phyloP scores from a whole-genome alignment of 306 rosid species.

The Vigna hirtella region DNA sequence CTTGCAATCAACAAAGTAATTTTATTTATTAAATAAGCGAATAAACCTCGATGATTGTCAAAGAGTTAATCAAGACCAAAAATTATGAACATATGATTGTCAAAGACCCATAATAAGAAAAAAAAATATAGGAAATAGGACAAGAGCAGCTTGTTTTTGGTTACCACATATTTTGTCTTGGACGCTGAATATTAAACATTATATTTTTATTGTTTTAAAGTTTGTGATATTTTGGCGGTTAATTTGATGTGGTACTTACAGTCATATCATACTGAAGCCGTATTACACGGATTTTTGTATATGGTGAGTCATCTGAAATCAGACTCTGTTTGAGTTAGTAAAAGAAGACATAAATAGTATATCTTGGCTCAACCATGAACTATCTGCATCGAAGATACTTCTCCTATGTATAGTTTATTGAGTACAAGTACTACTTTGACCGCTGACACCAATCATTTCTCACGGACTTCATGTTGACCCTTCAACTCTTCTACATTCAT shows the following conservation, averaged over 20 bases:
- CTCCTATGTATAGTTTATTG: conserved; percentile 7
- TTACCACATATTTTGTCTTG: conserved; percentile 9
- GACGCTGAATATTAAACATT: background rate
- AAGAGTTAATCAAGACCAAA: conserved; percentile 4
- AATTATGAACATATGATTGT: background rate
- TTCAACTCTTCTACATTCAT: conserved; percentile 22
- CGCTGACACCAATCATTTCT: conserved; percentile 23
- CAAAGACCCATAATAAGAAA: too few species aligned
- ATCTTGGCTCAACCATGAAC: conserved; percentile 5
- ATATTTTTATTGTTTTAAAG: too few species aligned
- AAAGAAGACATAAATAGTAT: conserved; percentile 2
- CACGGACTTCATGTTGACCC: conserved; percentile 37
- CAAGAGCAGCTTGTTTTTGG: background rate
- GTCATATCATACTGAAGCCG: background rate
- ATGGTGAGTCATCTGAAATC: conserved; percentile 23
- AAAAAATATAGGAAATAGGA: background rate
- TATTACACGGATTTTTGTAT: background rate
- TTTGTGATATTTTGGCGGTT: background rate
- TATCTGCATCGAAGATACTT: conserved; percentile 8
- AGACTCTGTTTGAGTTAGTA: background rate
- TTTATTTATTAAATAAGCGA: background rate
- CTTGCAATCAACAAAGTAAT: background rate
- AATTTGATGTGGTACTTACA: conserved; percentile 14
- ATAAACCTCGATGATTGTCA: background rate
- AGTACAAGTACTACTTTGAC: conserved; percentile 36